A percentile compares a stretch with the other conserved stretches of the same genome.
Conservation (phyloP, 2,329 filamentous ascomycete genomes). For the Curvularia verruculosa region DNA sequence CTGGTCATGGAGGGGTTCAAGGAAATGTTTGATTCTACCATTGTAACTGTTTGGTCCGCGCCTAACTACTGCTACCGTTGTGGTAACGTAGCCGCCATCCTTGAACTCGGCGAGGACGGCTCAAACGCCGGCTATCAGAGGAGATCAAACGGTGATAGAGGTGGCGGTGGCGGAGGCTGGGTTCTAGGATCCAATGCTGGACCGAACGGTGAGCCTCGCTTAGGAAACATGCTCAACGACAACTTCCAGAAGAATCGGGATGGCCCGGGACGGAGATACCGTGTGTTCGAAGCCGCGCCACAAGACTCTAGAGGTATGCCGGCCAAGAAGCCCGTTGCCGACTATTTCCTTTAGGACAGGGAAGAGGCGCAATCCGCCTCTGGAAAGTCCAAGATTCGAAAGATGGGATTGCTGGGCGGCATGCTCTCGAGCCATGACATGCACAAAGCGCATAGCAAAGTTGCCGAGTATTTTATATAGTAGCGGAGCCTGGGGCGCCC, state of each 20-base stretch:
- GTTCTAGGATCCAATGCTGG: slow-evolving; percentile 44
- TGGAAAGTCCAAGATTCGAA: neutral
- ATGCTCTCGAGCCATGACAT: neutral
- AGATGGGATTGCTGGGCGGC: neutral
- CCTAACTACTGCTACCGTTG: slow-evolving; percentile 71
- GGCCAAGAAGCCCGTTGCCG: slow-evolving; percentile 95
- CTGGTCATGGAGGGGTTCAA: slow-evolving; percentile 99
- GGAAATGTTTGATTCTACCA: slow-evolving; percentile 89
- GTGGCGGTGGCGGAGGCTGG: slow-evolving; percentile 53
- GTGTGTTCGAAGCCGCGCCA: slow-evolving; percentile 94
- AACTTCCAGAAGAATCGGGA: slow-evolving; percentile 53
- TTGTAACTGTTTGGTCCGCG: slow-evolving; percentile 93
- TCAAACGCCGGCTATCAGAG: slow-evolving; percentile 55
- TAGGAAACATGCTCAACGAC: slow-evolving; percentile 50
- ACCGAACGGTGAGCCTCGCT: slow-evolving; percentile 39
- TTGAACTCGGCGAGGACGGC: slow-evolving; percentile 89
- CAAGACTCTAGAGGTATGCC: slow-evolving; percentile 98
- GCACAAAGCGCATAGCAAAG: neutral
- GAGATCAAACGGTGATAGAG: slow-evolving; percentile 70
- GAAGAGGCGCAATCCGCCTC: neutral
- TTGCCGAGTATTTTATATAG: slow-evolving; percentile 1
- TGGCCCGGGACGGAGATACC: slow-evolving; percentile 86
- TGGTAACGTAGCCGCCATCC: slow-evolving; percentile 77
- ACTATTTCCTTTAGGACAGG: slow-evolving; percentile 77
- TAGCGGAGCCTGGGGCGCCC: slow-evolving; percentile 6